phyloP scores from a whole-genome alignment of 805 yeast species.

The Candida sanyiensis region DNA sequence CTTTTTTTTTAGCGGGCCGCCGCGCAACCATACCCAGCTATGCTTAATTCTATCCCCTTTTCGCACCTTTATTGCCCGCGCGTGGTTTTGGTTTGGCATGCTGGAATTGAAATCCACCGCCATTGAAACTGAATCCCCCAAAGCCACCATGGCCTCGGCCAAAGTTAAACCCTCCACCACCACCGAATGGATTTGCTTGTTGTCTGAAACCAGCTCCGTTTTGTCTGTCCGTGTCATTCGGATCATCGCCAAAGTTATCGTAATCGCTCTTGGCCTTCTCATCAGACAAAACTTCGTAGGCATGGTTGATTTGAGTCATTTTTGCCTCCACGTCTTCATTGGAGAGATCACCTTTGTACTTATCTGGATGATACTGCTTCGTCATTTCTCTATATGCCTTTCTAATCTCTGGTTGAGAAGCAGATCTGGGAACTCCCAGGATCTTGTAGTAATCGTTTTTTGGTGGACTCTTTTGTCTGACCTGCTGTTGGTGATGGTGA shows the following conservation, averaged over 20 bases:
- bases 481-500: constrained; percentile 34
- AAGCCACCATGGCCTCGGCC: constrained; percentile 3
- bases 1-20: too few relatives aligned
- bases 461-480: constrained; percentile 25
- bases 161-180: constrained; percentile 5
- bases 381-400: constrained; percentile 76
- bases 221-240: constrained; percentile 33
- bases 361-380: constrained; percentile 88
- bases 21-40: too few relatives aligned
- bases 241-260: constrained; percentile 55
- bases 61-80: constrained; percentile 1
- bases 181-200: constrained; percentile 6
- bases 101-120: not conserved
- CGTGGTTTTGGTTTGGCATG: not conserved
- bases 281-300: constrained; percentile 78
- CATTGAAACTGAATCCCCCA: constrained; percentile 7
- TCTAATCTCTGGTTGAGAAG: constrained; percentile 67
- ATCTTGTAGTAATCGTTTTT: constrained; percentile 75
- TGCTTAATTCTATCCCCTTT: not conserved
- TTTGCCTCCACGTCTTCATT: constrained; percentile 68
- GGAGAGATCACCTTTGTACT: constrained; percentile 63
- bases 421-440: constrained; percentile 59
- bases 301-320: constrained; percentile 90
- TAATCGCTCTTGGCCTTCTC: constrained; percentile 58
- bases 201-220: constrained; percentile 1